Evolutionary conservation across 176 grass and related monocot species (phyloP), one percentile per base, ranked within the genome.

Genomic region (Aechmea fasciata): DNA sequence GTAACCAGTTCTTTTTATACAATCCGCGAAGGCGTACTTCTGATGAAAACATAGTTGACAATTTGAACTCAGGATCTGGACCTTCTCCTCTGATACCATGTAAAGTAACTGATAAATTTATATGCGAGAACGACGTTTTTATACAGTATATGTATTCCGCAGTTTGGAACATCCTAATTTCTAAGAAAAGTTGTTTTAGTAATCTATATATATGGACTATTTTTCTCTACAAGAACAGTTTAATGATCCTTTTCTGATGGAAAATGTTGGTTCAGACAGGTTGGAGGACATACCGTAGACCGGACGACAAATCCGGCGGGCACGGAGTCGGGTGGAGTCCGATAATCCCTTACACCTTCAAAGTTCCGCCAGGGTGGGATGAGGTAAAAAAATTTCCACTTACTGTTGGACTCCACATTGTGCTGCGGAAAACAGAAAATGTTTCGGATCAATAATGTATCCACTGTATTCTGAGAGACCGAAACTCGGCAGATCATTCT

Each of bases 241-340:
- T 76, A 74, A 83, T 65, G 72, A 80, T 17, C 50, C 77, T 57
- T 59, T 14, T 78, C 29, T 59, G 47, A 66, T 50, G 71, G 71
- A 83, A 82, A 65, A 59, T 52, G 66, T 89, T 80, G 77, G 70
- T 83, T 87, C 83, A 92, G 92, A 89, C 86, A 96, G 92, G 92
- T 83, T 87, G 86, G 81, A 91, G 84, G 81, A 90, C 84, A 63
- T 97, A 92, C 69, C 86, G 83, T 13, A 84, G 94, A 52, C 89
- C 94, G 25, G 94, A 97, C 1, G 94, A 93, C 24, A 97, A 97
- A 50, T 97, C 94, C 2, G 94, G 89, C 0, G 94, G 94, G 8
- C 94, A 97, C 6, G 94, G 89, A 61, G 94, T 97, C 2, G 94
- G 94, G 13, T 97, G 89, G 94, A 97, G 94, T 25, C 94, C 89